Percentiles rank a stretch among this genome's conserved stretches.
These are phyloP conservation scores for Schizochytrium sp. DNA, from an alignment of 108 stramenopile genomes.

Conservation along the genomic window DNA sequence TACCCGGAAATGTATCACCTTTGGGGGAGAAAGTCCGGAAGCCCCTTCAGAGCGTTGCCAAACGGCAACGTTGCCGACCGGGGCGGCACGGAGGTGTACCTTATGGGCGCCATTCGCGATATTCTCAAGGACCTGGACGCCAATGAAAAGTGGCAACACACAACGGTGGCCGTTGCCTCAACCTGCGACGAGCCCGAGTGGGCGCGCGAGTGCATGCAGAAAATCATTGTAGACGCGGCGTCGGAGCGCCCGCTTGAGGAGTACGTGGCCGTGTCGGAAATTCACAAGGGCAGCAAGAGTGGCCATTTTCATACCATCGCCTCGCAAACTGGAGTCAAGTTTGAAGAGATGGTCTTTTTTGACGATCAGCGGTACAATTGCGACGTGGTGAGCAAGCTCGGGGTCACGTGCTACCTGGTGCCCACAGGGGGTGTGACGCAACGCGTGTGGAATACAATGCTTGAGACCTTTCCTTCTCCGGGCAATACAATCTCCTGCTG, in stretches of 20 bases:
- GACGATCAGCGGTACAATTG: background rate
- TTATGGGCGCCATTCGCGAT: background rate
- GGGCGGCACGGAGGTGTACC: slow-evolving; percentile 4
- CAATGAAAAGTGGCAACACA: background rate
- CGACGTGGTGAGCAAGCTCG: background rate
- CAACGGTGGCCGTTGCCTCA: background rate
- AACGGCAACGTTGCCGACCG: background rate
- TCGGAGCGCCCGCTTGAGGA: background rate
- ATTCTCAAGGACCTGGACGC: background rate
- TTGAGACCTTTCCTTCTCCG: background rate
- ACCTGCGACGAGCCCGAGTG: slow-evolving; percentile 13
- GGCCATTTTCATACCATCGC: background rate
- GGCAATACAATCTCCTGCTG: background rate
- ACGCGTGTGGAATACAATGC: background rate
- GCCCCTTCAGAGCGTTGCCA: background rate
- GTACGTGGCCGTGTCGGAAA: background rate
- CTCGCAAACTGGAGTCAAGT: background rate
- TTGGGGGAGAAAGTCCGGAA: background rate
- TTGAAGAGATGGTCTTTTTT: slow-evolving; percentile 17
- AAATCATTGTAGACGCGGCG: background rate
- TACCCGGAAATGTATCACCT: slow-evolving; percentile 8
- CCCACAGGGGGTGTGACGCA: background rate
- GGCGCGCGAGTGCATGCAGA: background rate
- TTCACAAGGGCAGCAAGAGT: slow-evolving; percentile 18
- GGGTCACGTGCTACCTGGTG: slow-evolving; percentile 12